Evolutionary conservation across 2,329 filamentous ascomycete genomes (phyloP), one percentile per base, ranked within the genome.

Genomic region (Cladosporium sp.): DNA sequence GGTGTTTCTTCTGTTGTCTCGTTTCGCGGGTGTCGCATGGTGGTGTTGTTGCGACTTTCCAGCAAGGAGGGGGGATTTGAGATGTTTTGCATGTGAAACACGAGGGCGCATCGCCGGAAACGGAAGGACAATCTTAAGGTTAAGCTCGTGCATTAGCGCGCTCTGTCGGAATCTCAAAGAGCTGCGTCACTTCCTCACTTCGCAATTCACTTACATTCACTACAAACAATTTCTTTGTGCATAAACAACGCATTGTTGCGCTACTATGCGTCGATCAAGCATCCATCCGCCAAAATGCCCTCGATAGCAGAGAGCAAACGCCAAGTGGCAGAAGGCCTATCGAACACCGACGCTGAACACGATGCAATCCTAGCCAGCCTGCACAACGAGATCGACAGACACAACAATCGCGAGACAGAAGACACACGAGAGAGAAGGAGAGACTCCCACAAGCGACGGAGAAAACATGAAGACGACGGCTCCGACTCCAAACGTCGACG

Each of bases 361-460:
- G 60, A 65, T 54, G 61, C 62, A 7, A 61, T 61, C 41, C 53
- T 61, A n/a, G 55, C 53, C n/a, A 53, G 51, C 19, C 53, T 66
- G 4, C 59, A 64, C 49, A 57, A 60, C 38, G 63, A 66, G 53
- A 66, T 66, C 39, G 63, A 65, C 45, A 56, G 54, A 29, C 62
- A 66, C 48, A 66, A 61, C 33, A 55, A 55, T 53, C 40, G 50
- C 41, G 27, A 39, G 49, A 25, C 45, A 36, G 11, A 41, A 33
- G 22, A 50, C 36, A 8, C 12, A 15, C 27, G 22, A 12, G 59
- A 55, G 46, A 53, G 42, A 25, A 53, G 40, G 29, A 33, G 29
- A 16, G 32, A 25, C 5, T 38, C 45, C 4, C 45, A 33, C 7
- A 48, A 39, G 45, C 45, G 45, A 27, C 16, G 36, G 7, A 50